Evolutionary conservation across 2,329 filamentous ascomycete species (phyloP), one percentile per base, ranked within the genome.

Genomic region (Fusarium falciforme): DNA sequence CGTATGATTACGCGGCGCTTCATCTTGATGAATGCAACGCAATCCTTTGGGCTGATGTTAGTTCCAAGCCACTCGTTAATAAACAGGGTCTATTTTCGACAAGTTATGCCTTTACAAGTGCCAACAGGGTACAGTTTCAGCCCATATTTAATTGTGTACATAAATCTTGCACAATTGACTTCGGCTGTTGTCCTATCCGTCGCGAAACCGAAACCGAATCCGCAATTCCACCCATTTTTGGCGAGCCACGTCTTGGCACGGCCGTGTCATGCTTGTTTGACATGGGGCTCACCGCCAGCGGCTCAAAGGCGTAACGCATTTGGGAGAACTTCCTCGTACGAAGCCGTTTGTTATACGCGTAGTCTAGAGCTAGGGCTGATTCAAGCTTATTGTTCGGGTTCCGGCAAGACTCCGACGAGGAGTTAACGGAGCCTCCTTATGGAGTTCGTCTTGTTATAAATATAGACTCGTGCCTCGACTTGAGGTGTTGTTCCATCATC

Each of bases 291-390:
- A 52, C 25, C 25, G 47, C 47, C 55, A 58, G 11, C 55, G 4
- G 29, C 6, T 17, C 14, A n/a, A 35, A 35, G 31, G 31, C 6
- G 31, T 40, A 20, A 52, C 47, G 27, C 47, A 27, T 40, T 38
- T 20, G 16, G 20, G 20, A 57, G 22, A 38, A 17, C 6, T 27
- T 58, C 12, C 52, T 58, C 54, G 54, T 58, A 58, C 33, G 35
- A 29, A 58, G 3, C 22, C 9, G 40, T 42, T 20, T 35, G 14
- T 17, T 68, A 29, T 59, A 69, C 49, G 66, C 64, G 61, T 31
- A 38, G 44, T 20, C 9, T 12, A 29, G 35, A 58, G 22, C 16
- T 38, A 27, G 35, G 35, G 35, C 52, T 33, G 52, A 58, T 58
- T 58, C 22, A 38, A 35, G 8, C 22, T 27, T n/a, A 38, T 38